phyloP scores from a whole-genome alignment of 306 rosid species.

The Acacia confusa region DNA sequence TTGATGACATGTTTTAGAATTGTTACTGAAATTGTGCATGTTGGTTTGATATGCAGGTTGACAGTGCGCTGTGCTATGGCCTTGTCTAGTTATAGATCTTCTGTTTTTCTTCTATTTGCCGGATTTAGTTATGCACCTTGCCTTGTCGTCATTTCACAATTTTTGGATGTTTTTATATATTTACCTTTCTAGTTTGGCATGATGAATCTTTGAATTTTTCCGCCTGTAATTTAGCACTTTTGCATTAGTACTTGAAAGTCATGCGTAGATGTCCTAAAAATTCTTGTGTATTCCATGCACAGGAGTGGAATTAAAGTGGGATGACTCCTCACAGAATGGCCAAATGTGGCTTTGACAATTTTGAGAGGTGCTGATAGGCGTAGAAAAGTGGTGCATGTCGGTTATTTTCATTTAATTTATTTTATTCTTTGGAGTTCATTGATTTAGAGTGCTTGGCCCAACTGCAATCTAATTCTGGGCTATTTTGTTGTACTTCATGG shows the following conservation, averaged over 20 bases:
- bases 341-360: slow-evolving; percentile 53
- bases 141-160: too few species aligned
- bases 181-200: background rate
- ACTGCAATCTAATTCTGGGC: slow-evolving; percentile 43
- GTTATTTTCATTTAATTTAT: slow-evolving; percentile 18
- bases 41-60: background rate
- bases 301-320: slow-evolving; percentile 30
- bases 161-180: background rate
- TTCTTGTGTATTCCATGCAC: background rate
- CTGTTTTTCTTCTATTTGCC: background rate
- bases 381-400: slow-evolving; percentile 40
- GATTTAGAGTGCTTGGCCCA: slow-evolving; percentile 37
- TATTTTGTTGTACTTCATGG: slow-evolving; percentile 40
- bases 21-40: background rate
- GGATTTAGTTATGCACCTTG: background rate
- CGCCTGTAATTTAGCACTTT: background rate
- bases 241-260: background rate
- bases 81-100: background rate
- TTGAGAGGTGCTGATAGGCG: slow-evolving; percentile 47
- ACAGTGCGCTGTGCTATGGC: background rate
- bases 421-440: slow-evolving; percentile 39
- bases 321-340: slow-evolving; percentile 35
- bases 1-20: background rate
- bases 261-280: background rate
- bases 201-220: background rate